phyloP scores from a whole-genome alignment of 2,329 filamentous ascomycete species.

The Malbranchea cinnamomea region DNA sequence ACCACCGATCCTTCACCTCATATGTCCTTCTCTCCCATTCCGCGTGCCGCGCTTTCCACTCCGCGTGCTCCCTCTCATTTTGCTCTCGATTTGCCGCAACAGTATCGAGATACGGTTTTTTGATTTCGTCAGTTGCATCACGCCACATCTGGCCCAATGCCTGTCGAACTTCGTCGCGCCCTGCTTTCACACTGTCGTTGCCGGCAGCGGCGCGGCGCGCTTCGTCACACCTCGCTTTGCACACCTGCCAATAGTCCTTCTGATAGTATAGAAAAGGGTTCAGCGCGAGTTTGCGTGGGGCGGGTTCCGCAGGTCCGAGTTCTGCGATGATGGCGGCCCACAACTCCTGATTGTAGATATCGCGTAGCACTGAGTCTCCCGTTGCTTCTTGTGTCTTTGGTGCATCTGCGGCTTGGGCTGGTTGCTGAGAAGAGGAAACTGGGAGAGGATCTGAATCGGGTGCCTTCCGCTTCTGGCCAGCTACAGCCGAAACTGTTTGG shows the following conservation, averaged over 20 bases:
- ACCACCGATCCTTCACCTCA: slow-evolving; percentile 28
- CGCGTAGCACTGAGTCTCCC: slow-evolving; percentile 21
- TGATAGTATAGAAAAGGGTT: slow-evolving; percentile 88
- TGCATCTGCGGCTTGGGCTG: background rate
- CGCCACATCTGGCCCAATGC: slow-evolving; percentile 89
- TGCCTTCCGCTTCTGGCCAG: slow-evolving; percentile 15
- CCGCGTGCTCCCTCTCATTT: slow-evolving; percentile 47
- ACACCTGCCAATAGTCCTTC: slow-evolving; percentile 52
- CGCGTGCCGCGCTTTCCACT: slow-evolving; percentile 57
- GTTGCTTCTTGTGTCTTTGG: slow-evolving; percentile 1
- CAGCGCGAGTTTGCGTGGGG: slow-evolving; percentile 56
- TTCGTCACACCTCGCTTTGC: slow-evolving; percentile 53
- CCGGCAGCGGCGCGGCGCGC: slow-evolving; percentile 49
- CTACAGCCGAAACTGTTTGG: slow-evolving; percentile 12
- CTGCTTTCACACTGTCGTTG: slow-evolving; percentile 51
- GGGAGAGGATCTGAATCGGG: too few relatives aligned
- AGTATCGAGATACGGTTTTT: slow-evolving; percentile 62
- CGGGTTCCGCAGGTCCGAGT: slow-evolving; percentile 61
- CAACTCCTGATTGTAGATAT: slow-evolving; percentile 43
- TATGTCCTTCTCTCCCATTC: slow-evolving; percentile 29
- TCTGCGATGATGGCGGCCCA: slow-evolving; percentile 40
- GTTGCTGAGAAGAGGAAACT: background rate
- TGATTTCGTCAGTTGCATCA: slow-evolving; percentile 53
- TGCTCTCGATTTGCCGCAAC: slow-evolving; percentile 54
- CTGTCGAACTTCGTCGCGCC: slow-evolving; percentile 60